phyloP scores from a whole-genome alignment of 2,329 filamentous ascomycete species.

The Epichloe sylvatica region DNA sequence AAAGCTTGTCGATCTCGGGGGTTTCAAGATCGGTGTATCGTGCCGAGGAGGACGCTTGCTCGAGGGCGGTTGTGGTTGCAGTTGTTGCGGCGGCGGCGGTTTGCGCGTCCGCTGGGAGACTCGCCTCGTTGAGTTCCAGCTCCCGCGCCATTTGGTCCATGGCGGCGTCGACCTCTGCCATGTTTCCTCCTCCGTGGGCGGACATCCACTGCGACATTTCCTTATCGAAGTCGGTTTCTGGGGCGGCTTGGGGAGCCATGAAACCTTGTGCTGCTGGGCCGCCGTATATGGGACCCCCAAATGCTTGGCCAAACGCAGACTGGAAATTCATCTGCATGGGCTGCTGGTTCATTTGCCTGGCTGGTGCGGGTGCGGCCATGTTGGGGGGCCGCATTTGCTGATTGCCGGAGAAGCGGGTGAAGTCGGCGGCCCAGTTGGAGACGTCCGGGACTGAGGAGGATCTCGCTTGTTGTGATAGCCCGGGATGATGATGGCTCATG shows the following conservation, averaged over 20 bases:
- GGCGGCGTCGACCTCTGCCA: conserved; percentile 27
- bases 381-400: conserved; percentile 13
- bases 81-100: background rate
- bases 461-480: conserved; percentile 12
- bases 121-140: conserved; percentile 23
- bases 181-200: conserved; percentile 18
- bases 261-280: conserved; percentile 11
- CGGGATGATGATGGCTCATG: conserved; percentile 3
- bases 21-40: conserved; percentile 17
- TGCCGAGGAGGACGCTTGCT: background rate
- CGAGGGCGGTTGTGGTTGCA: background rate
- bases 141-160: conserved; percentile 31
- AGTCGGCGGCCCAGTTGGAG: conserved; percentile 25
- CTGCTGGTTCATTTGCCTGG: conserved; percentile 14
- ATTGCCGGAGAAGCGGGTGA: conserved; percentile 17
- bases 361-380: conserved; percentile 7
- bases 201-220: conserved; percentile 30
- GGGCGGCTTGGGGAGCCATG: conserved; percentile 9
- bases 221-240: conserved; percentile 24
- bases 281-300: conserved; percentile 16
- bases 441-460: conserved; percentile 12
- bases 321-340: conserved; percentile 15
- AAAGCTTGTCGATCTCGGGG: conserved; percentile 21
- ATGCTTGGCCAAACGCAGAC: conserved; percentile 16
- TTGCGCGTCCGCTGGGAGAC: conserved; percentile 11